phyloP scores from a whole-genome alignment of 2,329 filamentous ascomycete genomes.

The Rhinocladiella similis region DNA sequence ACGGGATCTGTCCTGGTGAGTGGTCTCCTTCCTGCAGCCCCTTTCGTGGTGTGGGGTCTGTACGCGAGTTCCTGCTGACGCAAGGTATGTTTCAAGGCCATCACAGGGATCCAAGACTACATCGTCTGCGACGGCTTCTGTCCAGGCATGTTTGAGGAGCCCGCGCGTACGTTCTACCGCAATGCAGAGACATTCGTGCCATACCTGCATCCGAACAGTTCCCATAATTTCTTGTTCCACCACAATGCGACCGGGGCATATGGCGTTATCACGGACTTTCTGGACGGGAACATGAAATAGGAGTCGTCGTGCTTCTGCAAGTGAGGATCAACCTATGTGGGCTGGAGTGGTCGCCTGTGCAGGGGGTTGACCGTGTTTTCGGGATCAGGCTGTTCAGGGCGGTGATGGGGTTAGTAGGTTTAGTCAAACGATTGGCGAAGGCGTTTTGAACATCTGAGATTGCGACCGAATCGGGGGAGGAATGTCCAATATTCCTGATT shows the following conservation, averaged over 20 bases:
- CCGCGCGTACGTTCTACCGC: conserved; percentile 25
- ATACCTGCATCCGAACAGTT: conserved; percentile 28
- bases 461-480: too few relatives aligned
- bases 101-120: conserved; percentile 25
- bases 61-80: too few relatives aligned
- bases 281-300: conserved; percentile 12
- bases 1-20: conserved; percentile 12
- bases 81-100: neutral
- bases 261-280: conserved; percentile 28
- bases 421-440: too few relatives aligned
- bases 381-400: too few relatives aligned
- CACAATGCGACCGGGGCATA: conserved; percentile 30
- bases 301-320: too few relatives aligned
- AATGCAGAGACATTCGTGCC: conserved; percentile 27
- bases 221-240: conserved; percentile 33
- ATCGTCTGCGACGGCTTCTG: conserved; percentile 33
- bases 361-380: too few relatives aligned
- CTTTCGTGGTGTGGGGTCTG: too few relatives aligned
- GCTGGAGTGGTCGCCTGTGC: too few relatives aligned
- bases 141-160: conserved; percentile 27
- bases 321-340: too few relatives aligned
- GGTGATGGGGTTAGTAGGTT: too few relatives aligned
- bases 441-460: too few relatives aligned
- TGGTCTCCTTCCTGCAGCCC: neutral
- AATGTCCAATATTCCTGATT: too few relatives aligned